phyloP scores from a whole-genome alignment of 1,284 basidiomycete species.

The Tilletia caries region DNA sequence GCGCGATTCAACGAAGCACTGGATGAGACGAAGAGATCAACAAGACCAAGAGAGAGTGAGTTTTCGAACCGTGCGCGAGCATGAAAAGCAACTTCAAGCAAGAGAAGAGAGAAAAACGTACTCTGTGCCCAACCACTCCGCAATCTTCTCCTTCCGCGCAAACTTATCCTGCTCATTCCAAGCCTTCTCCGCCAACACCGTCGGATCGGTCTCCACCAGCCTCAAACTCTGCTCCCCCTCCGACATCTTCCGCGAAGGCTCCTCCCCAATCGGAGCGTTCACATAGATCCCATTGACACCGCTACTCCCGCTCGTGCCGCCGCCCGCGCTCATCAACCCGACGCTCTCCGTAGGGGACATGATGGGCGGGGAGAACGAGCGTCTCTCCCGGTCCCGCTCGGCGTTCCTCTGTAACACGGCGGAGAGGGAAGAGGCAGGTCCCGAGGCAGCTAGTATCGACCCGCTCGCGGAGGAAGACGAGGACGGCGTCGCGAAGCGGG shows the following conservation, averaged over 20 bases:
- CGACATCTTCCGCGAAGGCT: not conserved
- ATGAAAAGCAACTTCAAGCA: no score
- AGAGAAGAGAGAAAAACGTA: conserved; percentile 62
- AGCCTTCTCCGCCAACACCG: conserved; percentile 70
- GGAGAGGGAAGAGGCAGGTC: not conserved
- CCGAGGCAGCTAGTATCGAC: not conserved
- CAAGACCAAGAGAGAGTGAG: no score
- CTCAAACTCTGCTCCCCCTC: not conserved
- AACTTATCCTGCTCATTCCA: conserved; percentile 84
- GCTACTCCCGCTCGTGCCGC: not conserved
- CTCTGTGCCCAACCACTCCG: conserved; percentile 88
- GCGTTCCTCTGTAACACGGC: not conserved
- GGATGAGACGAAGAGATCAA: no score
- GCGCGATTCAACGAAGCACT: conserved; percentile 73
- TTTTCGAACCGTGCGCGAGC: no score
- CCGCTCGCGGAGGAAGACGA: not conserved
- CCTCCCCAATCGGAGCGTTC: no score
- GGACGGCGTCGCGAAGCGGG: not conserved
- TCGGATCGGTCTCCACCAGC: conserved; percentile 4
- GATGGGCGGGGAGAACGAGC: not conserved
- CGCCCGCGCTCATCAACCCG: not conserved
- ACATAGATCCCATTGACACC: no score
- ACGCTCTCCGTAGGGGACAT: not conserved
- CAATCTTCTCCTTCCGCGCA: conserved; percentile 81
- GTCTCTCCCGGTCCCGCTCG: not conserved